Percentiles rank a stretch among this genome's conserved stretches.
Evolutionary conservation across 106 monocot species (phyloP).

Genomic region (Dioscorea dumetorum): DNA sequence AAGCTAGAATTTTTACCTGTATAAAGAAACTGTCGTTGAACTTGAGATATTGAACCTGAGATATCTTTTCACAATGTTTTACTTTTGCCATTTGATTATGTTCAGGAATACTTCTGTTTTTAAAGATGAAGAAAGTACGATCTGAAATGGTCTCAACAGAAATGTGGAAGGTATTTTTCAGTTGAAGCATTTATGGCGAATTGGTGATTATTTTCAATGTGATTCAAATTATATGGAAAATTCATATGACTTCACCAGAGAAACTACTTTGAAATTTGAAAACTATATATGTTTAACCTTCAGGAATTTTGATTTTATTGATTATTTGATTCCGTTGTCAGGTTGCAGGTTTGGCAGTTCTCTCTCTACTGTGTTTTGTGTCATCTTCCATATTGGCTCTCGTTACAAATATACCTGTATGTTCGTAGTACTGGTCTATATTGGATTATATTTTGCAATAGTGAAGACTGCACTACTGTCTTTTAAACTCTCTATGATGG

Average conservation of each 20-base stretch:
- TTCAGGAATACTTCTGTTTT: conserved; percentile 61
- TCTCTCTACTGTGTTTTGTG: conserved; percentile 76
- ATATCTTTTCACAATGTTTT: not conserved
- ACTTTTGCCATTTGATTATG: conserved; percentile 8
- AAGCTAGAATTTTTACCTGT: no score
- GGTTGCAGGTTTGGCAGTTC: conserved; percentile 89
- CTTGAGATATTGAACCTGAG: no score
- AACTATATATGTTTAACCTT: no score
- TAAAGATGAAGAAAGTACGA: conserved; percentile 85
- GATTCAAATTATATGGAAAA: no score
- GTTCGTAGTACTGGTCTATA: conserved; percentile 2
- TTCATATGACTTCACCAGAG: no score
- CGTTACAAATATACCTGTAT: conserved; percentile 68
- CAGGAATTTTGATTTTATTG: not conserved
- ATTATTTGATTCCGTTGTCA: conserved; percentile 18
- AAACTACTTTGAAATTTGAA: no score
- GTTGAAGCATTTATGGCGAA: no score
- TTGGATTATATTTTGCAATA: not conserved
- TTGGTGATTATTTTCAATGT: no score
- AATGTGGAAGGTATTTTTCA: conserved; percentile 76
- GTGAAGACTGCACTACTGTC: no score
- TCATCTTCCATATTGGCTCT: conserved; percentile 59
- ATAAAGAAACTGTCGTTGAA: no score
- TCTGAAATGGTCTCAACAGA: conserved; percentile 87
- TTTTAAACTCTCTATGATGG: not conserved